These are phyloP conservation scores for Striga asiatica DNA, from an alignment of 257 asterid genomes.

Conservation along the genomic window DNA sequence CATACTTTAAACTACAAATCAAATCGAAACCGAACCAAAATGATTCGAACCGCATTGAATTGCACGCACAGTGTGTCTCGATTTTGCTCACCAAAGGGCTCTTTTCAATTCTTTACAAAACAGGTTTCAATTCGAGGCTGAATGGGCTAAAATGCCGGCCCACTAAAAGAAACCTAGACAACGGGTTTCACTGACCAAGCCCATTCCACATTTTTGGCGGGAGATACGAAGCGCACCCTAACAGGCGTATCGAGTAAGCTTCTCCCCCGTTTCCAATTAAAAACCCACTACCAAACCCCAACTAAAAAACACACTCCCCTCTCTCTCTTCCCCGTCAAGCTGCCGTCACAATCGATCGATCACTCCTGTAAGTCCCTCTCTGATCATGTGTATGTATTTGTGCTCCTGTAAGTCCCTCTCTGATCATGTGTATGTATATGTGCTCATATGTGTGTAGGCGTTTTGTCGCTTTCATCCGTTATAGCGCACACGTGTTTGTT, in stretches of 20 bases:
- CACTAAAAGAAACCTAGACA: neutral
- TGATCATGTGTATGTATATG: neutral
- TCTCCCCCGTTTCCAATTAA: neutral
- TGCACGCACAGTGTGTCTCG: no score
- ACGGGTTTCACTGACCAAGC: neutral
- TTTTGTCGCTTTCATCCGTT: neutral
- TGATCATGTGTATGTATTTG: no score
- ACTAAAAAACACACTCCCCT: neutral
- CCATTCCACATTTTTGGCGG: conserved; percentile 43
- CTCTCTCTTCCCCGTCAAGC: conserved; percentile 8
- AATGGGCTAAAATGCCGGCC: no score
- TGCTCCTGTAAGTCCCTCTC: neutral
- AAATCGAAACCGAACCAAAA: no score
- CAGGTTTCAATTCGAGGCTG: no score
- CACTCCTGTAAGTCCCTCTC: no score
- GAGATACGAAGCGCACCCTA: conserved; percentile 25
- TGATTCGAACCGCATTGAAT: no score
- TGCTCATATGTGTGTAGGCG: neutral
- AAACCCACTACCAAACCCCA: neutral
- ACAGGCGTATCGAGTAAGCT: conserved; percentile 29
- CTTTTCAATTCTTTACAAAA: no score
- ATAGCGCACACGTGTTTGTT: conserved; percentile 14
- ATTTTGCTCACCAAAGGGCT: no score
- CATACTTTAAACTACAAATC: no score
- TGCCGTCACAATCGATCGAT: no score